These are phyloP conservation scores for Umbelopsis vinacea DNA, from an alignment of 192 early-diverging fungal genomes.

Conservation along the genomic window DNA sequence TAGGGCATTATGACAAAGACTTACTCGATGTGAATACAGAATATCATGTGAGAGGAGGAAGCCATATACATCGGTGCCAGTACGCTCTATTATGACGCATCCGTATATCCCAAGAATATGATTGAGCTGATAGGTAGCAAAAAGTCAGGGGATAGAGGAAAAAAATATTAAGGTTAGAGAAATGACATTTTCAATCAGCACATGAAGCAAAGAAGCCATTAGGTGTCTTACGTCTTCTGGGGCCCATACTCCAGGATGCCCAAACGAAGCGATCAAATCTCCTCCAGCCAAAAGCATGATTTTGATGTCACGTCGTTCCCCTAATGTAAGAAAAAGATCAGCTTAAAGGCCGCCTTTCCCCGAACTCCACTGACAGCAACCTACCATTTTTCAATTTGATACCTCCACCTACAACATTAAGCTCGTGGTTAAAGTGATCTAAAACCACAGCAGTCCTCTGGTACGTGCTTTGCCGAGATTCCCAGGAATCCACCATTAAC, in stretches of 20 bases:
- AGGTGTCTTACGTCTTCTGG: slow-evolving; percentile 76
- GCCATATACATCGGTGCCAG: slow-evolving; percentile 91
- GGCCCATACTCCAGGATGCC: slow-evolving; percentile 86
- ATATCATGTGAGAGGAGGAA: slow-evolving; percentile 91
- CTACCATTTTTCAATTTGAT: slow-evolving; percentile 63
- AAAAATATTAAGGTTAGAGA: background rate
- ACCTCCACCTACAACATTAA: slow-evolving; percentile 78
- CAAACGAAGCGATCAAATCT: slow-evolving; percentile 96
- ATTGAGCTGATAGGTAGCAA: slow-evolving; percentile 43
- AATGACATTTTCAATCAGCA: background rate
- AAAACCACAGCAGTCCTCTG: slow-evolving; percentile 87
- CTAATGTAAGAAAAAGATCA: slow-evolving; percentile 37
- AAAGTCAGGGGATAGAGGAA: background rate
- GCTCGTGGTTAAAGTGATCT: slow-evolving; percentile 91
- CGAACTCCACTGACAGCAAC: background rate
- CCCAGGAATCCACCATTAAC: slow-evolving; percentile 98
- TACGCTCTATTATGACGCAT: slow-evolving; percentile 94
- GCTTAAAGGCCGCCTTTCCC: too few species aligned
- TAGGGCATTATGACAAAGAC: background rate
- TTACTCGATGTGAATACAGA: slow-evolving; percentile 82
- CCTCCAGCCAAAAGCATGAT: slow-evolving; percentile 96
- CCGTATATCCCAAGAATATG: slow-evolving; percentile 91
- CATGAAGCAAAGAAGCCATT: background rate
- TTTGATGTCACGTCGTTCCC: slow-evolving; percentile 62
- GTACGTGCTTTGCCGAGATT: slow-evolving; percentile 78